A percentile compares a stretch with the other conserved stretches of the same genome.
Evolutionary conservation across 2,329 filamentous ascomycete species (phyloP).

Genomic region (Lasiodiplodia sp.): DNA sequence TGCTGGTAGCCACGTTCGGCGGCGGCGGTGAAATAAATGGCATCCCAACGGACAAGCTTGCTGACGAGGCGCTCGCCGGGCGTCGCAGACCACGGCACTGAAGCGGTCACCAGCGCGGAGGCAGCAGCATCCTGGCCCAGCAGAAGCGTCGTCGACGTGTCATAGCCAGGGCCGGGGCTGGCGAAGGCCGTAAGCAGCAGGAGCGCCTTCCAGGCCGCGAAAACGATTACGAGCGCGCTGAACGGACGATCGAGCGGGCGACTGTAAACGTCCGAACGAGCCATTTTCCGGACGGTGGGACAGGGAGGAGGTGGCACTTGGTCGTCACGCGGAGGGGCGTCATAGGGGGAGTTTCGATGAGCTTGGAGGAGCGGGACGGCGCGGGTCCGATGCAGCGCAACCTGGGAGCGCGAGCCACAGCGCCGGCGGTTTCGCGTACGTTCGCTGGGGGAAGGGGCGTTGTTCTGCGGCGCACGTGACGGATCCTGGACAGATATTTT

Average conservation of each 20-base stretch:
- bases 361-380: conserved; percentile 14
- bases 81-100: conserved; percentile 33
- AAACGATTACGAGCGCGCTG: conserved; percentile 48
- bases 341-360: conserved; percentile 10
- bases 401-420: not conserved
- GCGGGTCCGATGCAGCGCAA: conserved; percentile 7
- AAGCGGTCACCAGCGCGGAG: conserved; percentile 23
- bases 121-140: conserved; percentile 41
- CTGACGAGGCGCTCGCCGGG: conserved; percentile 52
- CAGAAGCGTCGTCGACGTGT: conserved; percentile 73
- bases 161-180: conserved; percentile 71
- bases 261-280: not conserved
- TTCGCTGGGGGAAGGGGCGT: conserved; percentile 2
- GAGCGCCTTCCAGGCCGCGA: conserved; percentile 71
- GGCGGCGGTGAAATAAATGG: conserved; percentile 74
- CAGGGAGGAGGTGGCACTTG: not conserved
- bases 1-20: conserved; percentile 71
- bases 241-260: conserved; percentile 14
- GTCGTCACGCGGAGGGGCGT: conserved; percentile 11
- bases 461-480: conserved; percentile 14
- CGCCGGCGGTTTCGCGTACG: not conserved
- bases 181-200: conserved; percentile 68
- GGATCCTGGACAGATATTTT: conserved; percentile 5
- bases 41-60: conserved; percentile 80
- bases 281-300: conserved; percentile 10